Percentiles rank a stretch among this genome's conserved stretches.
Conservation (phyloP, 2,329 filamentous ascomycete genomes). For the Phyllachora maydis region DNA sequence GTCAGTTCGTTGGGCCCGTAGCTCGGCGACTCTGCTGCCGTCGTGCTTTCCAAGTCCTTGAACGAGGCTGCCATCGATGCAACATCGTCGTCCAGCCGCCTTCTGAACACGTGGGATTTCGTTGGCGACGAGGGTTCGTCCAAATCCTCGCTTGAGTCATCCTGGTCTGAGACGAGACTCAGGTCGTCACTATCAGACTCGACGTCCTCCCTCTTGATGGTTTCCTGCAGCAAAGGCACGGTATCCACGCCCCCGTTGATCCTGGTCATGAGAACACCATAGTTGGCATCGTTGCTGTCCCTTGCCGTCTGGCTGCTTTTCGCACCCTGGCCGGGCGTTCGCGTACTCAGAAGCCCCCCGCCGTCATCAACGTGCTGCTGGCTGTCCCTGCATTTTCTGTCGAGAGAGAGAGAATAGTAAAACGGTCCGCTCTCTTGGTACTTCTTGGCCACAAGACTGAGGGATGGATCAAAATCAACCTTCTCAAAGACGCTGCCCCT, state of each 20-base stretch:
- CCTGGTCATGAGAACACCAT: slow-evolving; percentile 15
- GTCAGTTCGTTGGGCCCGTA: slow-evolving; percentile 27
- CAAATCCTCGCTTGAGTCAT: slow-evolving; percentile 27
- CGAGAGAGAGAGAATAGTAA: no score
- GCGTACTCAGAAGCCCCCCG: slow-evolving; percentile 19
- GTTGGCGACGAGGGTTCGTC: slow-evolving; percentile 27
- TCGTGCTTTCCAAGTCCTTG: slow-evolving; percentile 22
- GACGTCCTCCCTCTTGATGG: slow-evolving; percentile 16
- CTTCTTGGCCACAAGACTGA: slow-evolving; percentile 34
- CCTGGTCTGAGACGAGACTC: slow-evolving; percentile 32
- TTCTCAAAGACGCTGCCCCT: slow-evolving; percentile 30
- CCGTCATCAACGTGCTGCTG: no score
- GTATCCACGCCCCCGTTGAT: slow-evolving; percentile 14
- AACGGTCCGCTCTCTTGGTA: slow-evolving; percentile 35
- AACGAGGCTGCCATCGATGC: slow-evolving; percentile 29
- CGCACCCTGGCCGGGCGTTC: no score
- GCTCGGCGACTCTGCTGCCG: slow-evolving; percentile 24
- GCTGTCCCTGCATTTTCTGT: no score
- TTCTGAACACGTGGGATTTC: slow-evolving; percentile 22
- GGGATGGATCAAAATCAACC: slow-evolving; percentile 28
- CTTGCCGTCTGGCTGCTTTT: no score
- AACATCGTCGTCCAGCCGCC: slow-evolving; percentile 27
- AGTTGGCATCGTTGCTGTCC: no score
- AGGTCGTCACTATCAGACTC: slow-evolving; percentile 24
- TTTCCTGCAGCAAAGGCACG: slow-evolving; percentile 15